These are phyloP conservation scores for Polyplosphaeria fusca DNA, from an alignment of 495 filamentous ascomycete species.

Conservation along the genomic window DNA sequence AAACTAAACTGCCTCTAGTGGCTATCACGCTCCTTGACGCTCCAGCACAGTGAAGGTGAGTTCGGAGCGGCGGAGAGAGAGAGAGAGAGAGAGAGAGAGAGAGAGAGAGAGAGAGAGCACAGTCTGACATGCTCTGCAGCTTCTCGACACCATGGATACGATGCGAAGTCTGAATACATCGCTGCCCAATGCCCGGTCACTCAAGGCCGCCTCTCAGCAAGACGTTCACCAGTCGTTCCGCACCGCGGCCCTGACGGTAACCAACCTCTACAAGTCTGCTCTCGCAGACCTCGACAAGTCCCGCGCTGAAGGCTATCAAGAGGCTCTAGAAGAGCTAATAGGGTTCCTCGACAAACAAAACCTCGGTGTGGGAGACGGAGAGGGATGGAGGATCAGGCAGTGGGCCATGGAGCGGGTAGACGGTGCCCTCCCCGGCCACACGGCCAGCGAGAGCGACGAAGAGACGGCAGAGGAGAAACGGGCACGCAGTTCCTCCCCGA, in stretches of 20 bases:
- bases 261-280: slow-evolving; percentile 91
- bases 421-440: slow-evolving; percentile 48
- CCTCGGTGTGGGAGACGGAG: slow-evolving; percentile 71
- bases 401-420: slow-evolving; percentile 81
- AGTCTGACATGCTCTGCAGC: too few species aligned
- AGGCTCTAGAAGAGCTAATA: slow-evolving; percentile 86
- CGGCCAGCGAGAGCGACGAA: slow-evolving; percentile 68
- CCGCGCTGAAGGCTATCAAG: slow-evolving; percentile 79
- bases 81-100: too few species aligned
- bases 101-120: too few species aligned
- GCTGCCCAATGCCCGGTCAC: slow-evolving; percentile 38
- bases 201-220: slow-evolving; percentile 41
- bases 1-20: too few species aligned
- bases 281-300: slow-evolving; percentile 71
- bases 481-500: slow-evolving; percentile 57
- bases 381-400: slow-evolving; percentile 74
- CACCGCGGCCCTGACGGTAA: slow-evolving; percentile 87
- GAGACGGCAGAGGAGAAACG: slow-evolving; percentile 60
- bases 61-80: too few species aligned
- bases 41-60: too few species aligned
- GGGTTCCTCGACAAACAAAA: slow-evolving; percentile 77
- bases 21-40: too few species aligned
- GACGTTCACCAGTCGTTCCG: slow-evolving; percentile 87
- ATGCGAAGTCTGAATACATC: slow-evolving; percentile 72
- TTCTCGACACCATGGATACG: slow-evolving; percentile 57